phyloP scores from a whole-genome alignment of 1,284 basidiomycete genomes.

The Exsudoporus floridanus region DNA sequence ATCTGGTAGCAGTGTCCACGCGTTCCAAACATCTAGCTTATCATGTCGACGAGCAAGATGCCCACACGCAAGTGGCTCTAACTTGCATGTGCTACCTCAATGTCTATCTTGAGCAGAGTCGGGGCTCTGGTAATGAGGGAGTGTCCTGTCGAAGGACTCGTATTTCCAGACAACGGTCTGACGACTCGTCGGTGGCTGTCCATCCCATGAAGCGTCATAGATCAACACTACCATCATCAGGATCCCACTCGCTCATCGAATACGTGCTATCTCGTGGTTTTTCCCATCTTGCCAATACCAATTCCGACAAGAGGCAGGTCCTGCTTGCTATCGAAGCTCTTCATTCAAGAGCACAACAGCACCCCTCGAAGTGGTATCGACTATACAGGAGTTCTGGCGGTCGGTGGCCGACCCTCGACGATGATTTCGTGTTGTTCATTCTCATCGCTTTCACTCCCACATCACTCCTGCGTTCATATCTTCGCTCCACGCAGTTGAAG shows the following conservation, averaged over 20 bases:
- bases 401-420: background rate
- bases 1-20: background rate
- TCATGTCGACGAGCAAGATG: background rate
- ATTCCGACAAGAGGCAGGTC: background rate
- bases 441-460: slow-evolving; percentile 1
- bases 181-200: no score
- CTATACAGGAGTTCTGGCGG: background rate
- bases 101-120: background rate
- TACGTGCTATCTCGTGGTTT: background rate
- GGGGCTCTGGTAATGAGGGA: background rate
- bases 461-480: background rate
- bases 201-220: no score
- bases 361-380: background rate
- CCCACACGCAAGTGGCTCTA: background rate
- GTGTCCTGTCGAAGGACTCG: no score
- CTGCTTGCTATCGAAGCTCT: background rate
- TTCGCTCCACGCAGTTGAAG: background rate
- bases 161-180: background rate
- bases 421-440: slow-evolving; percentile 6
- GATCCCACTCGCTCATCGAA: background rate
- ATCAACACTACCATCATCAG: background rate
- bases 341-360: background rate
- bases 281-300: background rate
- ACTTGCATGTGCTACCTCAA: slow-evolving; percentile 6
- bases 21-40: background rate